Evolutionary conservation across 2,329 filamentous ascomycete genomes (phyloP).

Genomic region (Hypoxylon sp.): DNA sequence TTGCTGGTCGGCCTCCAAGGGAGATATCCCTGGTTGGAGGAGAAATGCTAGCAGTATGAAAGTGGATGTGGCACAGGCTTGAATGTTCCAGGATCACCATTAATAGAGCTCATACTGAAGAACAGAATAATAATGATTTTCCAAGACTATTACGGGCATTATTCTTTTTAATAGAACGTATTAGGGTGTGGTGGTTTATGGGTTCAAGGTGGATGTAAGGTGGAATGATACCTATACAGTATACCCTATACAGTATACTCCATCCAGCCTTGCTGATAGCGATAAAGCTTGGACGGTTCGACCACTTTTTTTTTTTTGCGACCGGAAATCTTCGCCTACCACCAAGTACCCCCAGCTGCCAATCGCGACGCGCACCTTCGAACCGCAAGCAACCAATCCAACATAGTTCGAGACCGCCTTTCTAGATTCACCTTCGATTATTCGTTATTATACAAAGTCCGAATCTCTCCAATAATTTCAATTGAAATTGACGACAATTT

Average conservation of each 20-base stretch:
- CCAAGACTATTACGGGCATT: conserved; percentile 8
- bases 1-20: conserved; percentile 30
- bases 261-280: conserved; percentile 15
- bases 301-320: conserved; percentile 38
- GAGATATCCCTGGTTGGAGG: not conserved
- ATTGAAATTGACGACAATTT: conserved; percentile 1
- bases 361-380: conserved; percentile 35
- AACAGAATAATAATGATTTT: conserved; percentile 31
- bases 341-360: not conserved
- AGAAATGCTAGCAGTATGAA: conserved; percentile 20
- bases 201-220: not conserved
- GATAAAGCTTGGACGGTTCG: conserved; percentile 37
- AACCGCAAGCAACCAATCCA: conserved; percentile 18
- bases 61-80: conserved; percentile 25
- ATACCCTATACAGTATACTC: too few relatives aligned
- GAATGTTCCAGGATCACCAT: conserved; percentile 31
- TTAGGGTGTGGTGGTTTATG: not conserved
- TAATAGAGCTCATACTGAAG: conserved; percentile 30
- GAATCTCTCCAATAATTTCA: conserved; percentile 19
- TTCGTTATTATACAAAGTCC: not conserved
- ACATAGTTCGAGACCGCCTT: conserved; percentile 5
- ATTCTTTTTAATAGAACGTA: conserved; percentile 6
- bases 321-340: conserved; percentile 12
- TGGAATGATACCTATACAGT: not conserved
- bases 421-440: not conserved